Evolutionary conservation across 371 early-diverging fungal genomes (phyloP).

Genomic region (Mucor mucedo): DNA sequence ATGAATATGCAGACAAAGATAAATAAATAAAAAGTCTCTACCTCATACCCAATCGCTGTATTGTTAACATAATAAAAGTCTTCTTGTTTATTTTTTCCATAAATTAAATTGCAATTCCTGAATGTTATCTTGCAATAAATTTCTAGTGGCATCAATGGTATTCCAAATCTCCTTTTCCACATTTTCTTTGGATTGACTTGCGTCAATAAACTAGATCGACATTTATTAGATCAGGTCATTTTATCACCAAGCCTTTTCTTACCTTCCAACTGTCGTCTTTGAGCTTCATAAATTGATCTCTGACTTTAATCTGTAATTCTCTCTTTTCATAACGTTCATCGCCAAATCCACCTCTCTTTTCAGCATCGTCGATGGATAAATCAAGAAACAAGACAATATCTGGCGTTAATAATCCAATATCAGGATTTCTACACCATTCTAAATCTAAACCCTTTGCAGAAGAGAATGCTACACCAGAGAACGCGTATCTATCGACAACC

Average conservation of each 20-base stretch:
- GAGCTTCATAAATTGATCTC: conserved; percentile 62
- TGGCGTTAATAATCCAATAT: conserved; percentile 88
- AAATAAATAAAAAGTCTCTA: neutral
- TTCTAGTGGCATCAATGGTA: neutral
- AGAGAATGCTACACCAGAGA: conserved; percentile 96
- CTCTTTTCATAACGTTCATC: conserved; percentile 93
- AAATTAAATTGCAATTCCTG: conserved; percentile 24
- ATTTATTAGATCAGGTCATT: neutral
- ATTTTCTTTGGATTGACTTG: conserved; percentile 27
- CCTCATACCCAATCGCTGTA: neutral
- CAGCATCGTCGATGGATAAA: conserved; percentile 76
- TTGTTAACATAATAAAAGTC: conserved; percentile 11
- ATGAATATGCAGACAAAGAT: conserved; percentile 17
- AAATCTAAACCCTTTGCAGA: conserved; percentile 89
- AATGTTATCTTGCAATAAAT: neutral
- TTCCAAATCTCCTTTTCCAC: conserved; percentile 28
- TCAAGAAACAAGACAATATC: conserved; percentile 93
- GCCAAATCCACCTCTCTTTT: conserved; percentile 90
- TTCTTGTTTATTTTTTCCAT: conserved; percentile 20
- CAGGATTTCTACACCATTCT: conserved; percentile 90
- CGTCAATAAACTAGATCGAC: conserved; percentile 24
- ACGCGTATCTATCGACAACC: conserved; percentile 97
- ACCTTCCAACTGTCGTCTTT: conserved; percentile 69
- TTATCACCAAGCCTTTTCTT: neutral
- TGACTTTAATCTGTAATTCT: conserved; percentile 85